A percentile compares a stretch with the other conserved stretches of the same genome.
These are phyloP conservation scores for Amniculicola lignicola DNA, from an alignment of 495 filamentous ascomycete genomes.

Conservation along the genomic window DNA sequence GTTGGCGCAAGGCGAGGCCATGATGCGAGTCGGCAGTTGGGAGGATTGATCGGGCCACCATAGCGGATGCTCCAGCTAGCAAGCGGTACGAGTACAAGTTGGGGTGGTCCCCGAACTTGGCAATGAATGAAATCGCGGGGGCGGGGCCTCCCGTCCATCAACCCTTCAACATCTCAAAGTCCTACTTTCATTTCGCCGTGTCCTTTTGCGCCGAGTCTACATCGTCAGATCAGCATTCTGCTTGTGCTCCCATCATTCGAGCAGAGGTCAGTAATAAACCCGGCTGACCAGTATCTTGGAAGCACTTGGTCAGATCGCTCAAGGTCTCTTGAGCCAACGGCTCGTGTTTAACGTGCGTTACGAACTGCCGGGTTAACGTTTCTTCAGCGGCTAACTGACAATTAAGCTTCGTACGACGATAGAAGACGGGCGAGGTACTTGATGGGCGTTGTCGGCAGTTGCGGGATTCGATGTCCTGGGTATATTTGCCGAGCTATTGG, in stretches of 20 bases:
- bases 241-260: no score
- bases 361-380: slow-evolving; percentile 2
- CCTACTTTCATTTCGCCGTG: no score
- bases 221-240: no score
- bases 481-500: neutral
- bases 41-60: neutral
- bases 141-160: neutral
- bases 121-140: neutral
- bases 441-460: slow-evolving; percentile 3
- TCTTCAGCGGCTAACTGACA: slow-evolving; percentile 4
- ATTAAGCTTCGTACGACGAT: slow-evolving; percentile 7
- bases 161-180: no score
- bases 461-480: neutral
- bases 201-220: no score
- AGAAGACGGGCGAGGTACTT: neutral
- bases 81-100: neutral
- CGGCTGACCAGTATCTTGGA: no score
- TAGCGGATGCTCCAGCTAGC: neutral
- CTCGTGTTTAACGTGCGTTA: neutral
- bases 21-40: slow-evolving; percentile 27
- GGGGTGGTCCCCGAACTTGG: neutral
- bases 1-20: neutral
- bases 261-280: no score
- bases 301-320: no score
- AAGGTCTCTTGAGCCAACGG: no score